These are phyloP conservation scores for Neurospora sp. DNA, from an alignment of 495 filamentous ascomycete genomes.

Conservation along the genomic window DNA sequence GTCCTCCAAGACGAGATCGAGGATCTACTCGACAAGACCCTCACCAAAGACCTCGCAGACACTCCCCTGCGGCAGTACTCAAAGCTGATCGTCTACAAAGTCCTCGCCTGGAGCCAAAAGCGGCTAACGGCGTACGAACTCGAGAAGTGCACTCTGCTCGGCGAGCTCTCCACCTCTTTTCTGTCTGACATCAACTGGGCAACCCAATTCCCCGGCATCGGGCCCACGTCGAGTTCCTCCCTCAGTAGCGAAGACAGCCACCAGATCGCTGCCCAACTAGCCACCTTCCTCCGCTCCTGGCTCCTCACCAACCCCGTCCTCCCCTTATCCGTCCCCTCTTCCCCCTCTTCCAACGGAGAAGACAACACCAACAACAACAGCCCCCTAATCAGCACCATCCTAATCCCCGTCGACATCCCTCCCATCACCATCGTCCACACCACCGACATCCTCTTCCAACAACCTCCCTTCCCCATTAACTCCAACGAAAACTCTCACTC, in stretches of 20 bases:
- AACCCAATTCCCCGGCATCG: conserved; percentile 35
- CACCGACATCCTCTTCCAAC: conserved; percentile 54
- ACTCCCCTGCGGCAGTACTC: conserved; percentile 33
- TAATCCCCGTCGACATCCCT: conserved; percentile 79
- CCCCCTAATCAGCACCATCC: conserved; percentile 36
- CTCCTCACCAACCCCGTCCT: conserved; percentile 26
- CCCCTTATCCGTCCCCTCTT: conserved; percentile 9
- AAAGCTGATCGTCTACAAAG: conserved; percentile 34
- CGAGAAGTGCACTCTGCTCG: conserved; percentile 43
- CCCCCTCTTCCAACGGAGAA: background rate
- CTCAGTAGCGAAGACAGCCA: conserved; percentile 1
- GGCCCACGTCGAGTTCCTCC: conserved; percentile 11
- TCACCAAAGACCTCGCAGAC: conserved; percentile 29
- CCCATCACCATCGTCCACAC: conserved; percentile 76
- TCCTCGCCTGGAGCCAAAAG: conserved; percentile 43
- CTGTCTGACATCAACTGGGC: conserved; percentile 28
- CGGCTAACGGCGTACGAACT: conserved; percentile 50
- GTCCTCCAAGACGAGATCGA: conserved; percentile 65
- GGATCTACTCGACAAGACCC: conserved; percentile 26
- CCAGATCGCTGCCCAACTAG: conserved; percentile 18
- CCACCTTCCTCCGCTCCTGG: conserved; percentile 30
- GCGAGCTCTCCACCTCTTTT: conserved; percentile 35
- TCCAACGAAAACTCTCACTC: conserved; percentile 7
- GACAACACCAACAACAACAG: background rate
- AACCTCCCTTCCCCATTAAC: conserved; percentile 20